These are phyloP conservation scores for Draba incana DNA, from an alignment of 345 rosid genomes.

Conservation along the genomic window DNA sequence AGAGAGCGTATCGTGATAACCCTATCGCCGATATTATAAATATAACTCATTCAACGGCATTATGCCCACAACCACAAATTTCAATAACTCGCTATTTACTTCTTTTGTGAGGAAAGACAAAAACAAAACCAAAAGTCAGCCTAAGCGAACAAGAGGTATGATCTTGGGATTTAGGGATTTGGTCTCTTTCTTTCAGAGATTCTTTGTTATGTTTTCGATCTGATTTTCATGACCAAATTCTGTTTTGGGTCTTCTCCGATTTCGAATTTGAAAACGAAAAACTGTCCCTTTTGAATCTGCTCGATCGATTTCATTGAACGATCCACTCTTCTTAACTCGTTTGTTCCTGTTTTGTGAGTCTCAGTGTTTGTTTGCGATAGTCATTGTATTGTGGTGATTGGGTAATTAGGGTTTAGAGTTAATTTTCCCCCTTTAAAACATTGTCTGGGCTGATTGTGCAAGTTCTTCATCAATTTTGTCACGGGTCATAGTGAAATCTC, in stretches of 20 bases:
- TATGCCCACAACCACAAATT: background rate
- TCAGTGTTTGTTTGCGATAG: background rate
- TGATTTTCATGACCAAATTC: background rate
- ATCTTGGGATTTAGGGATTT: background rate
- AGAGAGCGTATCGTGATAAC: conserved; percentile 35
- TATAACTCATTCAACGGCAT: conserved; percentile 45
- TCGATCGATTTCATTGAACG: background rate
- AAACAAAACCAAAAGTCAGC: background rate
- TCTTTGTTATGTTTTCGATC: background rate
- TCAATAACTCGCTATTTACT: conserved; percentile 12
- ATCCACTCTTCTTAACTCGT: background rate
- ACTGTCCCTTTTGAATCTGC: background rate
- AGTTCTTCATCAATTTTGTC: background rate
- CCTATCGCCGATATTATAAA: conserved; percentile 12
- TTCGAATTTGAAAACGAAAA: background rate
- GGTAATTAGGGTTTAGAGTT: background rate
- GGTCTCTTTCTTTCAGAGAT: background rate
- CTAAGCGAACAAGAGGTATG: conserved; percentile 28
- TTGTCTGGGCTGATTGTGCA: background rate
- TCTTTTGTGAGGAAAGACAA: background rate
- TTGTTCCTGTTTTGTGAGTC: background rate
- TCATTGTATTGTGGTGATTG: too few relatives aligned
- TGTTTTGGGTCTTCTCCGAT: background rate
- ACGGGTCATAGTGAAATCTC: background rate
- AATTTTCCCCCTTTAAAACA: background rate